phyloP scores from a whole-genome alignment of 2,329 filamentous ascomycete species.

The Hypoxylon sp. region DNA sequence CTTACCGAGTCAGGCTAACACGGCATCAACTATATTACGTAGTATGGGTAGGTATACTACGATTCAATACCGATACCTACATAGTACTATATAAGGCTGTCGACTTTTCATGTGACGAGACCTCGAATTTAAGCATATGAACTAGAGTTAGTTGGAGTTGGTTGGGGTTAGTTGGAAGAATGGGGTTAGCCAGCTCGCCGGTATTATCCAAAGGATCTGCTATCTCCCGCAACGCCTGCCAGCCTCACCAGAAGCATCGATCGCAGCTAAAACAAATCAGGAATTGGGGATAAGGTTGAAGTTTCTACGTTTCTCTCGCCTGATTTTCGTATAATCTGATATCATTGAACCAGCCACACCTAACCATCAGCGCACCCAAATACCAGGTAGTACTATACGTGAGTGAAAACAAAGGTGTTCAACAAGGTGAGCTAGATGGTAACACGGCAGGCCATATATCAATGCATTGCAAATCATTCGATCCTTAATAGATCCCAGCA shows the following conservation, averaged over 20 bases:
- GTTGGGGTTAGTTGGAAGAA: background rate
- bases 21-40: conserved; percentile 7
- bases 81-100: background rate
- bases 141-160: background rate
- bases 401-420: background rate
- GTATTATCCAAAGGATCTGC: background rate
- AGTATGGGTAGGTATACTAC: conserved; percentile 19
- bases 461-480: background rate
- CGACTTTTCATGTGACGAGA: background rate
- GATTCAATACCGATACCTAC: background rate
- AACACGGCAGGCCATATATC: background rate
- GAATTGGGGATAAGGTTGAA: background rate
- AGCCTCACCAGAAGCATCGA: conserved; percentile 1
- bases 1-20: conserved; percentile 20
- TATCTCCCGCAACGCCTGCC: background rate
- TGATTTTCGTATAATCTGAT: background rate
- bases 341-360: background rate
- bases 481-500: no score
- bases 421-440: background rate
- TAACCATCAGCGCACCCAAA: background rate
- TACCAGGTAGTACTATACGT: no score
- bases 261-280: background rate
- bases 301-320: background rate
- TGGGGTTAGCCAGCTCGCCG: background rate
- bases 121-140: background rate